These are phyloP conservation scores for Bremia lactucae DNA, from an alignment of 352 stramenopile species.

Conservation along the genomic window DNA sequence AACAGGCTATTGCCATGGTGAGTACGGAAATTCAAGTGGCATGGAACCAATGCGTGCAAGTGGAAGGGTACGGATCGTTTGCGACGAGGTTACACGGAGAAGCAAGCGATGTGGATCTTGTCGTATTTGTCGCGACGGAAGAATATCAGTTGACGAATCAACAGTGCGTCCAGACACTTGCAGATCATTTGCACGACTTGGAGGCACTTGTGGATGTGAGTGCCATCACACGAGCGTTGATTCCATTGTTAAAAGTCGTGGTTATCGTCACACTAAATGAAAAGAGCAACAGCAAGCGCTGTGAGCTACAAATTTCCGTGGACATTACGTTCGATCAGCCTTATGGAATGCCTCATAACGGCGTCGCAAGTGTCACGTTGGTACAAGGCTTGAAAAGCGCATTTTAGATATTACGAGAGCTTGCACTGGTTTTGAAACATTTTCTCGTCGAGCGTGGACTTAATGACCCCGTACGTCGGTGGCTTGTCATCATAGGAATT, in stretches of 20 bases:
- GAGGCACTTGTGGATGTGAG: constrained; percentile 44
- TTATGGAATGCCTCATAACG: constrained; percentile 42
- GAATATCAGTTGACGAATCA: constrained; percentile 36
- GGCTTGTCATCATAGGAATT: constrained; percentile 85
- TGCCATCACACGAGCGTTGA: constrained; percentile 53
- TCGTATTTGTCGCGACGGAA: constrained; percentile 58
- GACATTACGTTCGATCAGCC: constrained; percentile 82
- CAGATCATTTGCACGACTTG: constrained; percentile 16
- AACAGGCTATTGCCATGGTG: constrained; percentile 41
- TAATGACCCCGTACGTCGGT: constrained; percentile 86
- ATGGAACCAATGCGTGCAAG: constrained; percentile 35
- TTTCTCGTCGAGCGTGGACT: constrained; percentile 79
- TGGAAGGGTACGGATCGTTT: constrained; percentile 72
- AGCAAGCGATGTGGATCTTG: constrained; percentile 68
- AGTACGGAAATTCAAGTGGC: constrained; percentile 30
- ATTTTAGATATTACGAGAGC: constrained; percentile 70
- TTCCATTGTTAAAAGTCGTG: constrained; percentile 72
- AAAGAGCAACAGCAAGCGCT: neutral
- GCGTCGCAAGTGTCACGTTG: constrained; percentile 62
- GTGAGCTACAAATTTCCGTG: constrained; percentile 41
- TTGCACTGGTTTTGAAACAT: constrained; percentile 85
- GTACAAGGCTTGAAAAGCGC: constrained; percentile 46
- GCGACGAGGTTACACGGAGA: constrained; percentile 50
- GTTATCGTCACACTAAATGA: constrained; percentile 23
- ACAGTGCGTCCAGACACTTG: constrained; percentile 35